These are phyloP conservation scores for Trametes cinnabarina DNA, from an alignment of 768 basidiomycete species.

Conservation along the genomic window DNA sequence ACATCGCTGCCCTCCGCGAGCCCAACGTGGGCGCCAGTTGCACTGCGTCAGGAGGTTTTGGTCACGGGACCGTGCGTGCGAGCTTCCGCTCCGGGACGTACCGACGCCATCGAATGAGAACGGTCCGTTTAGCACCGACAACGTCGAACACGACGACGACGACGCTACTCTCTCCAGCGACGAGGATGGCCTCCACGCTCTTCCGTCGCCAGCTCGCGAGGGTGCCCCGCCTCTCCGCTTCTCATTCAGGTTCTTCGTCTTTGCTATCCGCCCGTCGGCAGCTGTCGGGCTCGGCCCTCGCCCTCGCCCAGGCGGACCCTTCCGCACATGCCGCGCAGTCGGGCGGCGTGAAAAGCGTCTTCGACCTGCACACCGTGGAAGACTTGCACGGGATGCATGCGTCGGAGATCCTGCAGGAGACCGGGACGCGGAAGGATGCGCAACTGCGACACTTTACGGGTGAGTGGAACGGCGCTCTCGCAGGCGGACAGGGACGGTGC, in stretches of 20 bases:
- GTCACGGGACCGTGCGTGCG: conserved; percentile 20
- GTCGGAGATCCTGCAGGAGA: conserved; percentile 76
- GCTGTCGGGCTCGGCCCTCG: conserved; percentile 39
- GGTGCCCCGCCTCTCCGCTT: conserved; percentile 36
- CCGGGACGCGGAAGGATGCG: conserved; percentile 64
- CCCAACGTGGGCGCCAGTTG: not conserved
- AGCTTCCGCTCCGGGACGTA: conserved; percentile 12
- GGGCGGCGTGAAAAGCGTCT: conserved; percentile 43
- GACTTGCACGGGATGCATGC: conserved; percentile 81
- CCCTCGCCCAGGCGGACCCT: conserved; percentile 31
- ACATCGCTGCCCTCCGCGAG: conserved; percentile 1
- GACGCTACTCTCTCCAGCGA: conserved; percentile 29
- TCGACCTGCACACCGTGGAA: conserved; percentile 75
- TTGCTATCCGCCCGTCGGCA: conserved; percentile 31
- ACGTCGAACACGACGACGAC: conserved; percentile 26
- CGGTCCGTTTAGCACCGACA: conserved; percentile 32
- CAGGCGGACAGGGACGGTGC: conserved; percentile 1
- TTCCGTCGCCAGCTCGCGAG: conserved; percentile 56
- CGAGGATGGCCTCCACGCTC: conserved; percentile 63
- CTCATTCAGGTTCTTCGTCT: conserved; percentile 26
- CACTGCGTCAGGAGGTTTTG: not conserved
- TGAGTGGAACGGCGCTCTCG: conserved; percentile 35
- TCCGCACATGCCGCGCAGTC: conserved; percentile 25
- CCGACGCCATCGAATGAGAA: conserved; percentile 28
- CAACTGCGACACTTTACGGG: conserved; percentile 94